Evolutionary conservation across 495 filamentous ascomycete genomes (phyloP), one percentile per base, ranked within the genome.

Genomic region (Articulospora tetracladia): DNA sequence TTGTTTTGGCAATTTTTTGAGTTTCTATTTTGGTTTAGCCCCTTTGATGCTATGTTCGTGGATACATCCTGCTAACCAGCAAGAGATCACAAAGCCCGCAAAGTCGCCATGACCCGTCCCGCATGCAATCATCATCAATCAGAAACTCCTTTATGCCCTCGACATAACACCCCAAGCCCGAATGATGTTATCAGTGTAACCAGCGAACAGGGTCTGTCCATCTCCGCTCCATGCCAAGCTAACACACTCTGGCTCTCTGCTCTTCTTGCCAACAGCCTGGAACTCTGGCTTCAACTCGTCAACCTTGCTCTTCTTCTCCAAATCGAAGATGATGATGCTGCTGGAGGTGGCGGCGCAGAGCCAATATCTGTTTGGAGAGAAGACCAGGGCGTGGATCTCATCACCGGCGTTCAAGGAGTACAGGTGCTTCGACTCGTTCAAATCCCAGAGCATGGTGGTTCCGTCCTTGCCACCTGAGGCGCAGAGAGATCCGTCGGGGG

Each of bases 221-320:
- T 98, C 94, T 71, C 92, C 95, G 74, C 84, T 89, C 94, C 94
- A 99, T 72, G 94, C 95, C 77, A 99, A 81, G 74, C 82, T 87
- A 64, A 99, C 86, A 81, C 93, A 97, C 89, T 99, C 94, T 64
- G 95, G 95, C 79, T 97, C 94, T 76, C 93, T 83, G 85, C 84
- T 90, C 92, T 98, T 98, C 92, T 97, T 97, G 79, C 94, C 92
- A 73, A 92, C 88, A 71, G 92, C 85, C 63, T 91, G 84, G 81
- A 95, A 97, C 72, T 98, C 95, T 65, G 95, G 95, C 90, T 96
- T 97, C 76, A 99, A 85, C 86, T 98, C 94, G 70, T 99, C 94
- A 66, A 99, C 94, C 87, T 98, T 98, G 87, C 88, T 93, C 91
- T 99, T 98, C 93, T 99, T 99, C 91, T 99, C 94, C 68, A 99